phyloP scores from a whole-genome alignment of 31 red algal species.

The Asparagopsis taxiformis region DNA sequence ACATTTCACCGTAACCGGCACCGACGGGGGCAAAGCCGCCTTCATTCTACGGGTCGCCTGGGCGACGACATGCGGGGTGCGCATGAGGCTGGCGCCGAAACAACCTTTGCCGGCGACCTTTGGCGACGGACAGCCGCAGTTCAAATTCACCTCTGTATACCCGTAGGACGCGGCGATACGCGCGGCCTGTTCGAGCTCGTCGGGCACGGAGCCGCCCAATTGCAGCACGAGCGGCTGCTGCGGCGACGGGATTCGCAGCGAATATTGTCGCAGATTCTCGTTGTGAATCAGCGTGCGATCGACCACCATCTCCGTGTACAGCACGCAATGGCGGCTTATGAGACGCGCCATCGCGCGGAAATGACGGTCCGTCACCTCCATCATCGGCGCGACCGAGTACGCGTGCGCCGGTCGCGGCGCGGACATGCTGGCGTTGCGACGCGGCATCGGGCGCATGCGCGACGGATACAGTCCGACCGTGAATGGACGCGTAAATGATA shows the following conservation, averaged over 20 bases:
- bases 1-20: slow-evolving; percentile 93
- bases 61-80: slow-evolving; percentile 69
- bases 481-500: too few species aligned
- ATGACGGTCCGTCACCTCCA: slow-evolving; percentile 97
- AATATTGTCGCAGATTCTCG: slow-evolving; percentile 15
- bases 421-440: too few species aligned
- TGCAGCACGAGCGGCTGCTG: slow-evolving; percentile 91
- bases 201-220: slow-evolving; percentile 82
- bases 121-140: slow-evolving; percentile 93
- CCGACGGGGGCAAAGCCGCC: slow-evolving; percentile 12
- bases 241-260: slow-evolving; percentile 45
- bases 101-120: slow-evolving; percentile 84
- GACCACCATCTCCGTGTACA: slow-evolving; percentile 99
- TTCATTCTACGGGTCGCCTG: slow-evolving; percentile 45
- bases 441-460: too few species aligned
- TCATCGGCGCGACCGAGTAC: slow-evolving; percentile 97
- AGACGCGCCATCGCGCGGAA: slow-evolving; percentile 85
- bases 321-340: slow-evolving; percentile 55
- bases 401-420: slow-evolving; percentile 3
- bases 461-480: too few species aligned
- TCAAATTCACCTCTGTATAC: slow-evolving; percentile 90
- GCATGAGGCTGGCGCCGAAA: slow-evolving; percentile 96
- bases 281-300: slow-evolving; percentile 88
- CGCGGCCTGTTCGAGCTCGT: slow-evolving; percentile 67
- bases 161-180: slow-evolving; percentile 51